A percentile compares a stretch with the other conserved stretches of the same genome.
These are phyloP conservation scores for Paraconiothyrium brasiliense DNA, from an alignment of 2,329 filamentous ascomycete species.

Conservation along the genomic window DNA sequence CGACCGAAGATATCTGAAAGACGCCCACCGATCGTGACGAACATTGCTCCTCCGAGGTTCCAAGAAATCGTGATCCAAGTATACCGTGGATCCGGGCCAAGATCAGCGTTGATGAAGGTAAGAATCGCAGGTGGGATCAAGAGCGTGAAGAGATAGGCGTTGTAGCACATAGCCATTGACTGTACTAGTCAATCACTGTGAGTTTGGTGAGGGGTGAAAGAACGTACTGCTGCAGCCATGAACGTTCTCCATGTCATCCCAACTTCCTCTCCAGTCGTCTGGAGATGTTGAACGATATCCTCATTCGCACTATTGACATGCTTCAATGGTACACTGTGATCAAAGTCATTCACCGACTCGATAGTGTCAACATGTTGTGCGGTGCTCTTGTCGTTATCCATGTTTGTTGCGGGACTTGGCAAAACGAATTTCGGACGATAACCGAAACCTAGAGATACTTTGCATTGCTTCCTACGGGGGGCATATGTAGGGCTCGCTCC, in stretches of 20 bases:
- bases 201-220: neutral
- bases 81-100: constrained; percentile 42
- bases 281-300: constrained; percentile 39
- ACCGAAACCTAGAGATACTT: constrained; percentile 5
- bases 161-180: constrained; percentile 44
- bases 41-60: constrained; percentile 44
- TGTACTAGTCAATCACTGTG: constrained; percentile 7
- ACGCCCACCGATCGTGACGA: constrained; percentile 45
- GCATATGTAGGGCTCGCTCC: constrained; percentile 9
- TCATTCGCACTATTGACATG: constrained; percentile 34
- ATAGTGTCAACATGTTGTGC: constrained; percentile 31
- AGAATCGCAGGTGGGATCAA: constrained; percentile 45
- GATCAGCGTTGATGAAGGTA: constrained; percentile 44
- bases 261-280: constrained; percentile 42
- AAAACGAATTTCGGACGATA: neutral
- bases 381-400: constrained; percentile 25
- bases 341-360: constrained; percentile 21
- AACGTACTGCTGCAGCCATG: constrained; percentile 31
- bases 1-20: constrained; percentile 54
- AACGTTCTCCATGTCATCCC: constrained; percentile 39
- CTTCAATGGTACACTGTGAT: constrained; percentile 20
- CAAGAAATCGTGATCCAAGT: constrained; percentile 48
- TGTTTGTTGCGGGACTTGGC: constrained; percentile 17
- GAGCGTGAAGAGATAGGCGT: constrained; percentile 46
- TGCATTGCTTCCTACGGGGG: constrained; percentile 13